A percentile compares a stretch with the other conserved stretches of the same genome.
phyloP scores from a whole-genome alignment of 805 yeast species.

The Maudiozyma turicensis region DNA sequence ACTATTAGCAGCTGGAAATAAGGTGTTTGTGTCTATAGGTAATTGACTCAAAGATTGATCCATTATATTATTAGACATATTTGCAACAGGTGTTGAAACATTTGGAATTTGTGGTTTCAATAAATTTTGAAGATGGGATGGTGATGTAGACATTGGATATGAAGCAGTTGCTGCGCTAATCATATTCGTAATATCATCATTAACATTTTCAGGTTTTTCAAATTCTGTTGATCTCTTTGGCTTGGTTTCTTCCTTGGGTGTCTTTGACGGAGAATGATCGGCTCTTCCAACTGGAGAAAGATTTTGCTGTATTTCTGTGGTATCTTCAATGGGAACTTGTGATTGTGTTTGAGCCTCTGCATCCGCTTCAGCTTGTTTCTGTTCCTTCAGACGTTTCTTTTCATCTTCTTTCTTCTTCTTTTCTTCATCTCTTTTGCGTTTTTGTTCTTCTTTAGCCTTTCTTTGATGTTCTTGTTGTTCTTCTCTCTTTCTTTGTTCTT shows the following conservation, averaged over 20 bases:
- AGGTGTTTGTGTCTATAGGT: background rate
- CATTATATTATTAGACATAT: background rate
- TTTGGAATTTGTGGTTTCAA: slow-evolving; percentile 3
- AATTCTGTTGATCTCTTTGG: background rate
- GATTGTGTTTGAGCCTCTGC: too few relatives aligned
- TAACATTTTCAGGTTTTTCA: slow-evolving; percentile 5
- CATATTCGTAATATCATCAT: slow-evolving; percentile 22
- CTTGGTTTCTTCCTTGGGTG: background rate
- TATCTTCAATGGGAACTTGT: too few relatives aligned
- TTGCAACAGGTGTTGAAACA: background rate
- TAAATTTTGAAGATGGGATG: slow-evolving; percentile 14
- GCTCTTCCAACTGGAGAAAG: too few relatives aligned
- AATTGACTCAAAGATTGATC: background rate
- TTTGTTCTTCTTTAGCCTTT: slow-evolving; percentile 32
- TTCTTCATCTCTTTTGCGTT: slow-evolving; percentile 32
- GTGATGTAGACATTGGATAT: slow-evolving; percentile 13
- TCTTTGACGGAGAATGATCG: background rate
- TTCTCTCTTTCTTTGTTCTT: slow-evolving; percentile 34
- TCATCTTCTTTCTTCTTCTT: slow-evolving; percentile 24
- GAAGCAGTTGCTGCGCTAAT: slow-evolving; percentile 23
- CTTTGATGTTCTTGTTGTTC: slow-evolving; percentile 33
- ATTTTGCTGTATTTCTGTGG: too few relatives aligned
- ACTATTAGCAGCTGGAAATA: background rate
- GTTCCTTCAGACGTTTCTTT: slow-evolving; percentile 16
- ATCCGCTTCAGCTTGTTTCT: slow-evolving; percentile 5